Conservation (phyloP, 177 flowering plant genomes). For the Vitis hybrid region DNA sequence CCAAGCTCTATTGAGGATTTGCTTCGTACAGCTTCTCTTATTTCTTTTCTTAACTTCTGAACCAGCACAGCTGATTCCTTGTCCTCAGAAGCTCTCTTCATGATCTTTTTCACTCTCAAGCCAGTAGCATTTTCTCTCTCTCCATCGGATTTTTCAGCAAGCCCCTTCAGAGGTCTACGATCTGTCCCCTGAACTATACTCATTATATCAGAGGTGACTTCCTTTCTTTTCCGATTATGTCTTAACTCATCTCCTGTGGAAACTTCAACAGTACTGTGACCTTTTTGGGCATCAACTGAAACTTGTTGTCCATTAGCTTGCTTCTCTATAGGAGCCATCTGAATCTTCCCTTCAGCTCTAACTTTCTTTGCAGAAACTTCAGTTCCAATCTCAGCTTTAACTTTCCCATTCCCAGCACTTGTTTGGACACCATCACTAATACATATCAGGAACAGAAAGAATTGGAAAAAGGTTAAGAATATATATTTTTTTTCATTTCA, state of each 20-base stretch:
- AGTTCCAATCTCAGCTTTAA: conserved; percentile 19
- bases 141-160: conserved; percentile 24
- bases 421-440: conserved; percentile 14
- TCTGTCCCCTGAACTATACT: conserved; percentile 55
- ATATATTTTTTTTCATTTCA: neutral
- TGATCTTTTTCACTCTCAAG: conserved; percentile 84
- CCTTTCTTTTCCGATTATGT: conserved; percentile 23
- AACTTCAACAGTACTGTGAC: conserved; percentile 12
- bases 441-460: conserved; percentile 1
- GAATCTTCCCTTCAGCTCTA: conserved; percentile 28
- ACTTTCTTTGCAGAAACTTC: conserved; percentile 44
- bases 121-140: conserved; percentile 54
- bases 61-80: conserved; percentile 57
- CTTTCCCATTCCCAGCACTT: conserved; percentile 28
- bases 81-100: conserved; percentile 66
- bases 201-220: conserved; percentile 49
- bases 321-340: conserved; percentile 16
- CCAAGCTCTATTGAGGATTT: conserved; percentile 52
- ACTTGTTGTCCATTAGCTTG: conserved; percentile 22
- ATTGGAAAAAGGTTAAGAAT: neutral
- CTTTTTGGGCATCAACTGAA: conserved; percentile 20
- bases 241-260: conserved; percentile 22
- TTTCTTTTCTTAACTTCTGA: conserved; percentile 73
- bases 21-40: conserved; percentile 77
- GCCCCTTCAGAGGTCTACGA: conserved; percentile 28